phyloP scores from a whole-genome alignment of 768 basidiomycete genomes.

The Panaeolus cyanescens region DNA sequence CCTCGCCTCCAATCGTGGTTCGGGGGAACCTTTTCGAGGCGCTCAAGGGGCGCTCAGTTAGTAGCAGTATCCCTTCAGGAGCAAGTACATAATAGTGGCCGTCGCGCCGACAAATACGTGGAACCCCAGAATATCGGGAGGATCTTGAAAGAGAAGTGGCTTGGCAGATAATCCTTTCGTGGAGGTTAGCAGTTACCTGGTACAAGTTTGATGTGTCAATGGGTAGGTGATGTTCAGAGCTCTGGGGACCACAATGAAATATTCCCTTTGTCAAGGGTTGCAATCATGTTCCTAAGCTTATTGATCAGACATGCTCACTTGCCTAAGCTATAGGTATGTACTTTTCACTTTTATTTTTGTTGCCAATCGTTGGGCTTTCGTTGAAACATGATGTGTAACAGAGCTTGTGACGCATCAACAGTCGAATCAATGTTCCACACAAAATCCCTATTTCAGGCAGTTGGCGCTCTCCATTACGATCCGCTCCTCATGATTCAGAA shows the following conservation, averaged over 20 bases:
- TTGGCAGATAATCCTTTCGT: neutral
- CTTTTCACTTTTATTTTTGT: neutral
- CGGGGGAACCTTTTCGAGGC: neutral
- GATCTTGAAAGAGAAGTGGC: neutral
- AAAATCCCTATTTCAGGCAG: neutral
- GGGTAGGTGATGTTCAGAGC: neutral
- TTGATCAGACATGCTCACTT: neutral
- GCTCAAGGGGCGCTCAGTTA: neutral
- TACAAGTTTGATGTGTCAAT: no score
- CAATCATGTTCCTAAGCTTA: neutral
- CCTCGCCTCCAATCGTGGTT: neutral
- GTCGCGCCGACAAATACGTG: neutral
- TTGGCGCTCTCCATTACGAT: slow-evolving; percentile 1
- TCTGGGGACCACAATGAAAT: no score
- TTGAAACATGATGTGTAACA: neutral
- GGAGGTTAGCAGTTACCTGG: neutral
- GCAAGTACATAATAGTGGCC: neutral
- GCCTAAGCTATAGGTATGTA: neutral
- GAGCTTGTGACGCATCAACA: neutral
- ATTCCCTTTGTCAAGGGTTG: neutral
- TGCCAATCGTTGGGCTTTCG: neutral
- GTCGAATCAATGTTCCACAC: neutral
- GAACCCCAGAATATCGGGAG: neutral
- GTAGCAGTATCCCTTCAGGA: neutral
- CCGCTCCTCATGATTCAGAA: neutral